Percentiles rank a stretch among this genome's conserved stretches.
phyloP scores from a whole-genome alignment of 805 yeast species.

The Spathaspora boniae region DNA sequence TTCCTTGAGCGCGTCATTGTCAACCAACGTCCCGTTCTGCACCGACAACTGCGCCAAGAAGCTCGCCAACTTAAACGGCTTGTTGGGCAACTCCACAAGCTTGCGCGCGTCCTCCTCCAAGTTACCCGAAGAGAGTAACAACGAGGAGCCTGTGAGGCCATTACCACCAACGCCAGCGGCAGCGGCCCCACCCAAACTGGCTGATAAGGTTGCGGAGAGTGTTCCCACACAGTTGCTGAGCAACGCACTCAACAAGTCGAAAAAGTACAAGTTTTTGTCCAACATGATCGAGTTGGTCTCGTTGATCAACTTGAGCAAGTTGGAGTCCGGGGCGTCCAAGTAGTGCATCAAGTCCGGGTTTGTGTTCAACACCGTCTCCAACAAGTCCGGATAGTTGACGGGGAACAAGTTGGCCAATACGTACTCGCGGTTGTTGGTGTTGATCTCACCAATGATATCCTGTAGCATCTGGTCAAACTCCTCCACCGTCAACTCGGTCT shows the following conservation, averaged over 20 bases:
- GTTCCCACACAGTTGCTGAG: slow-evolving; percentile 33
- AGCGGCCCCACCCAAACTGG: slow-evolving; percentile 23
- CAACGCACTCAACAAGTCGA: slow-evolving; percentile 28
- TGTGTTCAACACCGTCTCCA: slow-evolving; percentile 48
- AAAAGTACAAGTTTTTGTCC: slow-evolving; percentile 26
- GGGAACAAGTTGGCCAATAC: slow-evolving; percentile 34
- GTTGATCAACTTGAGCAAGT: slow-evolving; percentile 36
- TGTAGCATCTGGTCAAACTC: slow-evolving; percentile 46
- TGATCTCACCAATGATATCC: slow-evolving; percentile 20
- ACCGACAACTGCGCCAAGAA: slow-evolving; percentile 65
- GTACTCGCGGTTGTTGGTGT: slow-evolving; percentile 12
- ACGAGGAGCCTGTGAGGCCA: slow-evolving; percentile 3
- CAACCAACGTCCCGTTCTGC: slow-evolving; percentile 54
- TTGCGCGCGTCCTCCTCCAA: slow-evolving; percentile 8
- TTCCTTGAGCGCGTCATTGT: slow-evolving; percentile 34
- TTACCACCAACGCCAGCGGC: too few species aligned
- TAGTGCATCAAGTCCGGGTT: slow-evolving; percentile 39
- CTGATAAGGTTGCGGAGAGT: slow-evolving; percentile 29
- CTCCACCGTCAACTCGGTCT: slow-evolving; percentile 62
- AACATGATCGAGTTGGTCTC: slow-evolving; percentile 44
- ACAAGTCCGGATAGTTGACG: slow-evolving; percentile 31
- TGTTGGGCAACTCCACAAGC: slow-evolving; percentile 15
- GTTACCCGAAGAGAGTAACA: slow-evolving; percentile 2
- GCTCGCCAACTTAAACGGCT: slow-evolving; percentile 55
- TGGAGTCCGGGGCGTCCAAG: slow-evolving; percentile 34